Base-by-base conservation (phyloP, 345 rosid species). In the Acer yangbiense region DNA sequence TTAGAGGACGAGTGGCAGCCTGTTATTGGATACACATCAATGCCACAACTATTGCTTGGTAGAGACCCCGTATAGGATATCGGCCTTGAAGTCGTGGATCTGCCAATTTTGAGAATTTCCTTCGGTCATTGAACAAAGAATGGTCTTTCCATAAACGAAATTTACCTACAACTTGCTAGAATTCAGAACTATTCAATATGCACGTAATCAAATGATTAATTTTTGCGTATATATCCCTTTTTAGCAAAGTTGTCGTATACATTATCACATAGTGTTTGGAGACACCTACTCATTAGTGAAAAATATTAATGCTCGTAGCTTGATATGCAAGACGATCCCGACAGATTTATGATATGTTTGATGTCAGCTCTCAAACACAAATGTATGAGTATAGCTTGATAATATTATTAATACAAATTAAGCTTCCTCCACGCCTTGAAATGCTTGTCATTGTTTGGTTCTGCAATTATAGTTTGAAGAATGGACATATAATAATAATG, bases 11-110 rank as follows among this genome's bases (percentile, higher is more conserved):
- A 39, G 94, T 86, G 7, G 97, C 96, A n/a, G 98, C 98, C 85
- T 95, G 92, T 70, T 93, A 97, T 83, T 95, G 99, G 63, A 92
- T 92, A 86, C 99, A 95, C 98, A 95, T 92, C 27, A 98, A 95
- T 67, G 98, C 98, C 79, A 95, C 97, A 0, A 97, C 97, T 76
- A 93, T 87, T 18, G 98, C 99, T 86, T 93, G 99, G 84, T 92
- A 93, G 32, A 95, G 89, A 55, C 97, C 98, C 4, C 97, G 90
- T 73, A 89, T 90, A 1, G 99, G 99, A 83, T 83, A 95, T 50
- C 90, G 89, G n/a, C 96, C 94, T 77, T 87, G 91, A 50, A 95
- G 85, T 61, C 25, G 84, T 6, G 97, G 99, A 83, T 95, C 99
- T 1, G 93, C 97, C 82, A 95, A 77, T 80, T 85, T 93, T 64